phyloP scores from a whole-genome alignment of 2,329 filamentous ascomycete genomes.

The Endoconidiophora laricicola region DNA sequence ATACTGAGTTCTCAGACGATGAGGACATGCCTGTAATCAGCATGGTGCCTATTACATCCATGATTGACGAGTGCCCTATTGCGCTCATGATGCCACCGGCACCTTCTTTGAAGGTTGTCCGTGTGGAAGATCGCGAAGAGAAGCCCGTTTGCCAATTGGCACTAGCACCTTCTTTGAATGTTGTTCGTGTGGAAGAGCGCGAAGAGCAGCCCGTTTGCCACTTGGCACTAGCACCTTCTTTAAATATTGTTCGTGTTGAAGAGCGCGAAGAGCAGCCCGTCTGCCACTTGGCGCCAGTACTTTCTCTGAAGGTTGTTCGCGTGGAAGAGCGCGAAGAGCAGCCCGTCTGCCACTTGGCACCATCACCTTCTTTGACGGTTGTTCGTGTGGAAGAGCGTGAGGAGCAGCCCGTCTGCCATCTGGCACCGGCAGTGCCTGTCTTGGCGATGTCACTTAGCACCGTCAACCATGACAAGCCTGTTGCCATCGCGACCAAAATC shows the following conservation, averaged over 20 bases:
- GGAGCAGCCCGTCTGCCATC: background rate
- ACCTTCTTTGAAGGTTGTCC: conserved; percentile 2
- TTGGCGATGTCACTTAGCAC: background rate
- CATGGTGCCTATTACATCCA: conserved; percentile 2
- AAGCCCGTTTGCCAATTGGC: background rate
- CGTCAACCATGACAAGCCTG: background rate
- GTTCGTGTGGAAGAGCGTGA: no score
- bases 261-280: no score
- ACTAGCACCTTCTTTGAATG: no score
- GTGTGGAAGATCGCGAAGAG: conserved; percentile 4
- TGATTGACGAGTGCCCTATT: conserved; percentile 8
- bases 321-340: background rate
- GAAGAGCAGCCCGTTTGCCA: no score
- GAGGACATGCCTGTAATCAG: conserved; percentile 15
- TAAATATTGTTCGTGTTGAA: no score
- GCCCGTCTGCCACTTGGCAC: conserved; percentile 1
- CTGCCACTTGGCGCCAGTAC: no score
- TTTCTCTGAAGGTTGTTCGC: no score
- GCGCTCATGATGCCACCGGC: background rate
- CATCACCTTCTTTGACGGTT: background rate
- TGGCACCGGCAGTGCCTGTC: conserved; percentile 3
- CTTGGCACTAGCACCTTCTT: no score
- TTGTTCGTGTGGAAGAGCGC: no score
- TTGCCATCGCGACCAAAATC: background rate
- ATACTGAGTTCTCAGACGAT: conserved; percentile 29